Conservation (phyloP, 257 asterid genomes). For the Petunia axillaris region DNA sequence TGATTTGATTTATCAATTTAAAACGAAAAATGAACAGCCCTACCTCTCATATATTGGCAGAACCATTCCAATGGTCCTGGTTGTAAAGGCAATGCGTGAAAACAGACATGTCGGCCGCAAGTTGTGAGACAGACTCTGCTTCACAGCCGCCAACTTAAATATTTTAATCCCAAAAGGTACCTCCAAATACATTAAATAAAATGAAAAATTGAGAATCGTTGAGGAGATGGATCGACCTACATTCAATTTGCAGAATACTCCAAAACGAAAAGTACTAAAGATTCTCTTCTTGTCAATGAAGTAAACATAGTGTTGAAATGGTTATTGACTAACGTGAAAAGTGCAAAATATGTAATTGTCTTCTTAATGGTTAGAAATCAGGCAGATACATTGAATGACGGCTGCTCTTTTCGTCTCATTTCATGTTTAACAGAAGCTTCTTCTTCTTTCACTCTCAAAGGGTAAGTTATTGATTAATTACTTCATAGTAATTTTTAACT, state of each 20-base stretch:
- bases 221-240: neutral
- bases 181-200: neutral
- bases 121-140: slow-evolving; percentile 23
- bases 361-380: neutral
- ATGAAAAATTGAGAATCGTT: neutral
- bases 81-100: neutral
- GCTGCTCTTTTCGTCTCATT: slow-evolving; percentile 21
- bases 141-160: neutral
- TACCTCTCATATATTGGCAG: too few species aligned
- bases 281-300: slow-evolving; percentile 29
- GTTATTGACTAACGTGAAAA: neutral
- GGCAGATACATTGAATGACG: slow-evolving; percentile 43
- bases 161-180: neutral
- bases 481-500: neutral
- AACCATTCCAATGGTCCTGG: too few species aligned
- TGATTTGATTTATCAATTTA: too few species aligned
- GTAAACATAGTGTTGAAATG: slow-evolving; percentile 26
- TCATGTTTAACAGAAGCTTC: neutral
- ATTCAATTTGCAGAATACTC: neutral
- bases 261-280: neutral
- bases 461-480: neutral
- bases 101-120: neutral
- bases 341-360: neutral
- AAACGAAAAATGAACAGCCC: too few species aligned
- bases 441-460: neutral